Evolutionary conservation across 2,329 filamentous ascomycete genomes (phyloP).

Genomic region (Xylariales sp.): DNA sequence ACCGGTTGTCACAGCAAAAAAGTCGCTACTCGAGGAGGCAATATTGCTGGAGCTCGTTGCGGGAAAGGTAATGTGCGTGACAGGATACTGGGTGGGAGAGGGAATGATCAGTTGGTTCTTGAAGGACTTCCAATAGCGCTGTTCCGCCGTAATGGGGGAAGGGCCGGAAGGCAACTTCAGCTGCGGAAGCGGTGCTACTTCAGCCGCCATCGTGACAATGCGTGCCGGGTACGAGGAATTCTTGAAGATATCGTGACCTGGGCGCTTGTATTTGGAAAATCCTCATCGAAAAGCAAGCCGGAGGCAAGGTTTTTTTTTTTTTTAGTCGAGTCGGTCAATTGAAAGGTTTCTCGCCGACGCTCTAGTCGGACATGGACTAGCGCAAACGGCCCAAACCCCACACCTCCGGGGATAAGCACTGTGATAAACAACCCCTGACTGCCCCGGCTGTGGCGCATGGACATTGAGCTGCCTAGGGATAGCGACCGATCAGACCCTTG

Average conservation of each 20-base stretch:
- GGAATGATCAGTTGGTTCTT: constrained; percentile 86
- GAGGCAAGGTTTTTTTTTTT: constrained; percentile 10
- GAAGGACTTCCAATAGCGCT: constrained; percentile 95
- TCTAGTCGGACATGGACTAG: not conserved
- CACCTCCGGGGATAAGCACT: too few relatives aligned
- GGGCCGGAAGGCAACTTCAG: constrained; percentile 81
- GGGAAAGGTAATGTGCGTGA: constrained; percentile 84
- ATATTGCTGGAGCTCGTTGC: constrained; percentile 37
- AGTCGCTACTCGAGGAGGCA: constrained; percentile 54
- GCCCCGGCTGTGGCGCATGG: not conserved
- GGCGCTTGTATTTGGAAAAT: too few relatives aligned
- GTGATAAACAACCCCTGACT: too few relatives aligned
- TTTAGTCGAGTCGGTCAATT: constrained; percentile 9
- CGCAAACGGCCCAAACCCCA: not conserved
- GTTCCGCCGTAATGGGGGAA: constrained; percentile 81
- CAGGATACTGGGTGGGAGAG: constrained; percentile 82
- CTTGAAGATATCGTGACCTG: too few relatives aligned
- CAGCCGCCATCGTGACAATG: constrained; percentile 74
- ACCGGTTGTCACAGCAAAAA: constrained; percentile 92
- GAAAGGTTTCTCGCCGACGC: constrained; percentile 4
- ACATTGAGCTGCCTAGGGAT: not conserved
- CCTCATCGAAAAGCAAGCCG: too few relatives aligned
- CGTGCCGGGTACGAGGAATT: too few relatives aligned
- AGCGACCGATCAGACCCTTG: not conserved
- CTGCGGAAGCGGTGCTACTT: constrained; percentile 74